Percentiles rank a stretch among this genome's conserved stretches.
Conservation (phyloP, 495 filamentous ascomycete genomes). For the Hyphodiscus hymeniophilus region DNA sequence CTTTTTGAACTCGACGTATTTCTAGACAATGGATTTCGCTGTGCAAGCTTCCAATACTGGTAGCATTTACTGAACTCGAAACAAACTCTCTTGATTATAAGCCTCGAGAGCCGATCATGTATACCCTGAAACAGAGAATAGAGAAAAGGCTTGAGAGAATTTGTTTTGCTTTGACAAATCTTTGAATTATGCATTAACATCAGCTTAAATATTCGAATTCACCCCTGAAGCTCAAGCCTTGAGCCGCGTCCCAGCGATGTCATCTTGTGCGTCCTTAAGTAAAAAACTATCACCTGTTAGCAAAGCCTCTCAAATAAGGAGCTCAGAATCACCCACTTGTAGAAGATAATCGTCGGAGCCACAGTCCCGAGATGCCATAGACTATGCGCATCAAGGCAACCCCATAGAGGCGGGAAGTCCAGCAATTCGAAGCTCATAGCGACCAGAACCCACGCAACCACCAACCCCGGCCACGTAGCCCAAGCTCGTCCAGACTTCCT, state of each 20-base stretch:
- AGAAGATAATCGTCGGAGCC: constrained; percentile 83
- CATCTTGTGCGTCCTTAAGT: constrained; percentile 68
- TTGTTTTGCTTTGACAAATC: no score
- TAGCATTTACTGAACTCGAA: no score
- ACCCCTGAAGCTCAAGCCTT: constrained; percentile 11
- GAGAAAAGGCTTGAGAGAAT: no score
- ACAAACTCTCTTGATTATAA: no score
- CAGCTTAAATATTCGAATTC: neutral
- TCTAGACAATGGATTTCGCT: no score
- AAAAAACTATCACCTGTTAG: constrained; percentile 51
- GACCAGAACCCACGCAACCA: constrained; percentile 84
- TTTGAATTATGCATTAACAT: neutral
- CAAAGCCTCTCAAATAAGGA: neutral
- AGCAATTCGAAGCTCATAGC: constrained; percentile 94
- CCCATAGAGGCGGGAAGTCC: constrained; percentile 83
- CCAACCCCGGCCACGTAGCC: constrained; percentile 86
- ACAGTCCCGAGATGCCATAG: constrained; percentile 95
- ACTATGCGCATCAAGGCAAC: constrained; percentile 86
- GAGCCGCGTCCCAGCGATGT: constrained; percentile 40
- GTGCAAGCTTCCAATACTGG: no score
- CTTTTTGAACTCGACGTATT: no score
- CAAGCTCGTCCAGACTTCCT: constrained; percentile 58
- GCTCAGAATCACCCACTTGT: constrained; percentile 60
- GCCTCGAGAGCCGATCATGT: no score
- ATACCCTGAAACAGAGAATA: no score